A percentile compares a stretch with the other conserved stretches of the same genome.
These are phyloP conservation scores for Tetraselmis striata DNA, from an alignment of 139 green algal genomes.

Conservation along the genomic window DNA sequence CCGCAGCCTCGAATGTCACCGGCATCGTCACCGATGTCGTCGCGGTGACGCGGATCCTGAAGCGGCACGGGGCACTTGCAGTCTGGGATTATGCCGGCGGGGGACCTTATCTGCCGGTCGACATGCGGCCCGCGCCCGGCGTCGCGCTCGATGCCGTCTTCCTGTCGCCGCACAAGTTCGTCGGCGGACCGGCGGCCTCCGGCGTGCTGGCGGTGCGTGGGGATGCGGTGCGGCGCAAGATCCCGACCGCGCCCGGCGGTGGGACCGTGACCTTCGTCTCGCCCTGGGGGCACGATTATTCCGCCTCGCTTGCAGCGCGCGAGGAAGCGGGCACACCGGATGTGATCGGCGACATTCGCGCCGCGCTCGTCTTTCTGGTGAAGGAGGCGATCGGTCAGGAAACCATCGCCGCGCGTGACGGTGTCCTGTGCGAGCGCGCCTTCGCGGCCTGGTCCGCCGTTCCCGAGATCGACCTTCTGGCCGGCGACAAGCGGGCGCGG, in stretches of 20 bases:
- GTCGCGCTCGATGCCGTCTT: slow-evolving; percentile 30
- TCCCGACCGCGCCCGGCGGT: not conserved
- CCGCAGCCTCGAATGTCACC: slow-evolving; percentile 28
- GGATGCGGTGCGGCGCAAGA: slow-evolving; percentile 12
- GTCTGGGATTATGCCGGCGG: slow-evolving; percentile 33
- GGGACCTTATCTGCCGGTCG: slow-evolving; percentile 17
- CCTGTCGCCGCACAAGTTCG: slow-evolving; percentile 24
- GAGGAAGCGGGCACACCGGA: no score
- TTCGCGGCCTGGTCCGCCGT: no score
- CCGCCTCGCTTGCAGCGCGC: no score
- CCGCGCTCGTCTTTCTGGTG: no score
- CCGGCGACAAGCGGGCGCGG: no score
- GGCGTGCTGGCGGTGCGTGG: slow-evolving; percentile 19
- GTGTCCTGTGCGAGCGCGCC: no score
- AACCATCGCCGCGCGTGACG: no score
- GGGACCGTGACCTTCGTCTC: slow-evolving; percentile 28
- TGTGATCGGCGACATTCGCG: no score
- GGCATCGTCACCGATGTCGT: slow-evolving; percentile 26
- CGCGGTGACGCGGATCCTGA: slow-evolving; percentile 17
- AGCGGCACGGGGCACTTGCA: slow-evolving; percentile 23
- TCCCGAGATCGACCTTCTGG: no score
- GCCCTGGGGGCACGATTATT: no score
- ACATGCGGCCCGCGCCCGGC: slow-evolving; percentile 14
- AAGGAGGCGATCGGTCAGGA: no score
- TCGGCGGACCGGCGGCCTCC: slow-evolving; percentile 16